Evolutionary conservation across 768 basidiomycete genomes (phyloP), one percentile per base, ranked within the genome.

Genomic region (Leccinum uliginosum): DNA sequence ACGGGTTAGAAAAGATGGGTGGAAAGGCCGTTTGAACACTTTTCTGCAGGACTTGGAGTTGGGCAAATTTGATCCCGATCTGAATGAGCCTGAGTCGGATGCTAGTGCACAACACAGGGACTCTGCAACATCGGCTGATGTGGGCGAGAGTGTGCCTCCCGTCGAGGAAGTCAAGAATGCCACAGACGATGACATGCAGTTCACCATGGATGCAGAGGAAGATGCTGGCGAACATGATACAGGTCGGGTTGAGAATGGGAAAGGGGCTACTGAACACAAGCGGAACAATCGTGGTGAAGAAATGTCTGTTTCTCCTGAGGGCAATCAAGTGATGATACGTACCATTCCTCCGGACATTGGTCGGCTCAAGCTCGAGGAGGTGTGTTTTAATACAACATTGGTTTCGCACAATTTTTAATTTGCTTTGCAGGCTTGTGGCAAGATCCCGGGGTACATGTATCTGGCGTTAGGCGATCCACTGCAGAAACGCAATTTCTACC

Each of bases 321-420:
- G 89, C 23, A 91, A 91, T 63, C 89, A 97, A 67, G 86, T 97
- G 54, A 93, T 95, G 84, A 94, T 97, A 67, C 85, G 93, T 57
- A 94, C 93, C 17, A 93, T 97, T 61, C 93, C 93, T 48, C 93
- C 94, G 24, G 91, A 93, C 62, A 93, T 94, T 64, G 90, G 91
- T 29, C 85, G 94, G 32, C 75, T 88, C 50, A 93, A 92, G 66
- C 78, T 98, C 34, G 94, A 98, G 76, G 90, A 92, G 73, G 93
- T 95, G 57, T 56, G 81, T 72, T 43, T 8, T 0, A 17, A 29
- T 3, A 29, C 12, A 47, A 51, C 53, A 12, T 45, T 57, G 2
- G 27, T 12, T 54, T n/a, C 34, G 54, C 34, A 45, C 40, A n/a
- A 53, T 51, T 55, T 17, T 47, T 59, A 19, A 59, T 56, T 3